Conservation (phyloP, 257 asterid species). For the Rhazya stricta region DNA sequence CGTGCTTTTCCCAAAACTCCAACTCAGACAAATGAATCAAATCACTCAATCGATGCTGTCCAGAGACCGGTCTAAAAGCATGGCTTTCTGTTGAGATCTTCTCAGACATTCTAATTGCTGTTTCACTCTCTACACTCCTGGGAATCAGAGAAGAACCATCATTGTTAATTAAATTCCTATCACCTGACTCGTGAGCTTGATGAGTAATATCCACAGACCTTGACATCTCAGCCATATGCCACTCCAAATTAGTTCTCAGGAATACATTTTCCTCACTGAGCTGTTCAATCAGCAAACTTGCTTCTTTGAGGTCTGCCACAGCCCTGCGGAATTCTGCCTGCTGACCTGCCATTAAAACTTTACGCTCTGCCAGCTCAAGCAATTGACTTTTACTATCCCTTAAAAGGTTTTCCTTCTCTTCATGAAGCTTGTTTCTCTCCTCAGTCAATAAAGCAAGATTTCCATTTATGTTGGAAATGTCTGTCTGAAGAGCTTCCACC, state of each 20-base stretch:
- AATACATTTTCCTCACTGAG: slow-evolving; percentile 51
- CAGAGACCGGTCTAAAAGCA: background rate
- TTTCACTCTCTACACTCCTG: slow-evolving; percentile 23
- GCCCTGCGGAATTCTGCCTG: slow-evolving; percentile 50
- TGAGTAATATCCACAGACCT: slow-evolving; percentile 30
- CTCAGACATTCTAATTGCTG: slow-evolving; percentile 10
- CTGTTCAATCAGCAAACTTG: slow-evolving; percentile 39
- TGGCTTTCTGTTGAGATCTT: slow-evolving; percentile 26
- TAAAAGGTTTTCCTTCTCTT: slow-evolving; percentile 40
- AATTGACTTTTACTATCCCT: slow-evolving; percentile 47
- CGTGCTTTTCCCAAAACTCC: slow-evolving; percentile 43
- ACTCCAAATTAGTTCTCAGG: slow-evolving; percentile 47
- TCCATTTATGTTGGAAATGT: slow-evolving; percentile 41
- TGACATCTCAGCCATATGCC: slow-evolving; percentile 35
- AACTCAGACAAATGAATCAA: slow-evolving; percentile 39
- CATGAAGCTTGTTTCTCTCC: slow-evolving; percentile 50
- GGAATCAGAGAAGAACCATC: slow-evolving; percentile 14
- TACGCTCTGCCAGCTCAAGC: slow-evolving; percentile 39
- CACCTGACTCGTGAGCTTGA: slow-evolving; percentile 20
- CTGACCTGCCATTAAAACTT: slow-evolving; percentile 36
- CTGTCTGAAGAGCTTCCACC: slow-evolving; percentile 49
- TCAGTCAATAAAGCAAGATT: slow-evolving; percentile 36
- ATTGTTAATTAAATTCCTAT: slow-evolving; percentile 3
- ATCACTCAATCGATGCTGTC: slow-evolving; percentile 20
- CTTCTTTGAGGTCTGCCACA: slow-evolving; percentile 50